Evolutionary conservation across 2,329 filamentous ascomycete genomes (phyloP).

Genomic region (Fonsecaea multimorphosa): DNA sequence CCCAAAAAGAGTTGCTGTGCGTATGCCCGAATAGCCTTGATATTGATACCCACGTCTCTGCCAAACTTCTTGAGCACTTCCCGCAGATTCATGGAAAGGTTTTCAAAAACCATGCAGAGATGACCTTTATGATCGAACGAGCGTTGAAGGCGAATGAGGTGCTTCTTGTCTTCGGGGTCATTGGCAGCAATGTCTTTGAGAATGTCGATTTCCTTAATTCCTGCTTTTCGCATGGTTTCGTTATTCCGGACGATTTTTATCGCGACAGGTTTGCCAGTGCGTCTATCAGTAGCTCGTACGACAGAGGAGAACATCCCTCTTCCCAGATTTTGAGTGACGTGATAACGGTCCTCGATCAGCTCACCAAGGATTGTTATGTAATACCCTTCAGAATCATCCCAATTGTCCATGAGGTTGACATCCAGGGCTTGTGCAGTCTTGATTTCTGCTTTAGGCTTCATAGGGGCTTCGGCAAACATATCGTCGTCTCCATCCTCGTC

Average conservation of each 20-base stretch:
- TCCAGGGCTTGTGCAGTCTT: constrained; percentile 64
- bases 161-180: constrained; percentile 87
- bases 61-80: constrained; percentile 96
- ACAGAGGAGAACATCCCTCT: constrained; percentile 97
- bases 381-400: constrained; percentile 93
- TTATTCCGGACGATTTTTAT: constrained; percentile 99
- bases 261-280: constrained; percentile 77
- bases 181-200: constrained; percentile 83
- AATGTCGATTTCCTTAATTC: constrained; percentile 92
- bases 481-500: constrained; percentile 73
- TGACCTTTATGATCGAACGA: constrained; percentile 94
- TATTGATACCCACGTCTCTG: constrained; percentile 88
- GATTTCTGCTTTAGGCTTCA: constrained; percentile 56
- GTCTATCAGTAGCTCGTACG: constrained; percentile 81
- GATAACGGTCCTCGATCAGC: constrained; percentile 85
- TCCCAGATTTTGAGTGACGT: constrained; percentile 83
- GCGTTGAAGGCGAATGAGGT: constrained; percentile 85
- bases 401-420: constrained; percentile 84
- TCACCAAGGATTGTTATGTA: constrained; percentile 95
- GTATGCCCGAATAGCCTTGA: constrained; percentile 84
- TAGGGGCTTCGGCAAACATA: constrained; percentile 79
- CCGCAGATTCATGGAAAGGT: constrained; percentile 86
- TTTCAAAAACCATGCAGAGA: constrained; percentile 96
- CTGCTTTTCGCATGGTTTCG: constrained; percentile 87
- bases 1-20: constrained; percentile 94